Base-by-base conservation (phyloP, 2,329 filamentous ascomycete species). In the Pseudovirgaria hyperparasitica region DNA sequence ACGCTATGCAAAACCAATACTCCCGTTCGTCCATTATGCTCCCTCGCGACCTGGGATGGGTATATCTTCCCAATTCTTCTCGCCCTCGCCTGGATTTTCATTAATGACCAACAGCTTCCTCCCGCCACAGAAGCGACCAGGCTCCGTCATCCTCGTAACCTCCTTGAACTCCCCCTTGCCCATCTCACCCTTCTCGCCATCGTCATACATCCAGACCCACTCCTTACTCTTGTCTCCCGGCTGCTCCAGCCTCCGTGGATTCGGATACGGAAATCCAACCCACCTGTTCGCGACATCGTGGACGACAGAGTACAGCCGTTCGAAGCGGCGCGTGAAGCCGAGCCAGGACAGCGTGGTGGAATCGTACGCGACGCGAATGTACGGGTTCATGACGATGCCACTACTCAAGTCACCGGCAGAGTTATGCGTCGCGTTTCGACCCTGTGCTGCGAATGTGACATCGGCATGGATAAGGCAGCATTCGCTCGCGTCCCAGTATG, bases 371-470 rank as follows among this genome's bases (percentile, higher is more conserved):
- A 81, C 76, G 11, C 79, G 70, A 22, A 85, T 67, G 42, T 70
- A 84, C 0, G 79, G 79, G 43, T 85, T 85, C 60, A 84, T 70
- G 43, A 71, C 84, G 27, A 82, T 73, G 2, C 70, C 72, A 0
- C 65, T 64, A n/a, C n/a, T n/a, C n/a, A n/a, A n/a, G 20, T 69
- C 60, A 7, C 45, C 39, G 2, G 48, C 52, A 16, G 48, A 53
- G 22, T 45, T 50, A 28, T 42, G 44, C 9, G 44, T 53, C n/a
- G 54, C 56, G 20, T 40, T 43, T 13, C 36, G 47, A 26, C 47
- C 44, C 26, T 44, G 48, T n/a, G n/a, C n/a, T n/a, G n/a, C n/a
- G n/a, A n/a, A n/a, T n/a, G n/a, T n/a, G 18, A 64, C 46, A 32
- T 62, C 60, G 4, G 58, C 60, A 34, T 64, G 52, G 31, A 64